Evolutionary conservation across 1,139 yeast species (phyloP).

Genomic region (Candida sp.): DNA sequence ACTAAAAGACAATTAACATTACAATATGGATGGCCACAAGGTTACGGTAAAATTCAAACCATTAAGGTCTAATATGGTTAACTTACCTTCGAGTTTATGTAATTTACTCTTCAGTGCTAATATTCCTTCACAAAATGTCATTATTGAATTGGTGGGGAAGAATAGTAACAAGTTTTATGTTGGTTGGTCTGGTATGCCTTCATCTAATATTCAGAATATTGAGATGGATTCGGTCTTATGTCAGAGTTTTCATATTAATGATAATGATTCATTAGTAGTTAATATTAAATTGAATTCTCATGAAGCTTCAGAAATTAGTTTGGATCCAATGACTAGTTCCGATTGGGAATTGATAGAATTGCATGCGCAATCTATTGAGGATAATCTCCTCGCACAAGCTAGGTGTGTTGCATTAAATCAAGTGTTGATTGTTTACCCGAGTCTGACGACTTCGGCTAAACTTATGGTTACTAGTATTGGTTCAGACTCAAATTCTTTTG

Average conservation of each 20-base stretch:
- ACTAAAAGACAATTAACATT: not conserved
- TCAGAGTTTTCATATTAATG: conserved; percentile 47
- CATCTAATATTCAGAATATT: conserved; percentile 25
- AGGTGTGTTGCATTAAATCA: conserved; percentile 68
- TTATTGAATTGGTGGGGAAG: conserved; percentile 39
- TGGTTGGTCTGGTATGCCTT: conserved; percentile 85
- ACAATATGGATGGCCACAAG: conserved; percentile 36
- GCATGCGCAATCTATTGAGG: conserved; percentile 77
- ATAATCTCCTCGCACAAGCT: conserved; percentile 72
- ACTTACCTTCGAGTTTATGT: conserved; percentile 53
- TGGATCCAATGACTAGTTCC: conserved; percentile 73
- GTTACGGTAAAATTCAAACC: conserved; percentile 29
- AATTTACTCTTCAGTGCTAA: conserved; percentile 50
- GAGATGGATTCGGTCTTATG: conserved; percentile 41
- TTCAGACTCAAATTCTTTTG: conserved; percentile 43
- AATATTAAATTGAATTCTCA: conserved; percentile 44
- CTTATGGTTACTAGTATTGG: conserved; percentile 64
- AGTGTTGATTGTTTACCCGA: conserved; percentile 67
- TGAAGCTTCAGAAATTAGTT: conserved; percentile 57
- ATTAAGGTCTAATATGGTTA: conserved; percentile 52
- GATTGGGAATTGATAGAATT: conserved; percentile 94
- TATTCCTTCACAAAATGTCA: conserved; percentile 58
- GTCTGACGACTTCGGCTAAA: conserved; percentile 60
- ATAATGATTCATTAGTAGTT: conserved; percentile 38
- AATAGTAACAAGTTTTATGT: conserved; percentile 33